Evolutionary conservation across 441 rosid genomes (phyloP).

Genomic region (Bruguiera hainesii): DNA sequence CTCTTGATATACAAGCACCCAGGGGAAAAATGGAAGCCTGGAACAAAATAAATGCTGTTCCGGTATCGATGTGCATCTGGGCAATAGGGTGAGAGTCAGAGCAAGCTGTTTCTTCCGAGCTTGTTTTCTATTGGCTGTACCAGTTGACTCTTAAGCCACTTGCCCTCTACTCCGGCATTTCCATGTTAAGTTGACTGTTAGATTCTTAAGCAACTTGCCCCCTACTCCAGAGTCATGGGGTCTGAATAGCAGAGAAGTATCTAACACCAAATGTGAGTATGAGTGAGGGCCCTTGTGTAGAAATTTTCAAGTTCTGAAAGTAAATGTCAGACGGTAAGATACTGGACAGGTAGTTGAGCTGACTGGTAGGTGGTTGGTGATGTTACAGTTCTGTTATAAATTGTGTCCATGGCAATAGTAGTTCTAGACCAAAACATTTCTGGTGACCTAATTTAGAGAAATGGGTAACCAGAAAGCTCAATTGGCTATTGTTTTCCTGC

Average conservation of each 20-base stretch:
- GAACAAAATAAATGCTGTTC: too few species aligned
- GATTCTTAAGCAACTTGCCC: conserved; percentile 7
- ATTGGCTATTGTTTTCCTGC: conserved; percentile 22
- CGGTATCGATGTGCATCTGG: too few species aligned
- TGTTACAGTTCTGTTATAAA: conserved; percentile 14
- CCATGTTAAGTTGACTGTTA: conserved; percentile 30
- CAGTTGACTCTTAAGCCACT: too few species aligned
- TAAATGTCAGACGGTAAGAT: too few species aligned
- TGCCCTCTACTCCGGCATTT: background rate
- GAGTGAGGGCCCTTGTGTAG: too few species aligned
- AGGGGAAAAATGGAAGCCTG: too few species aligned
- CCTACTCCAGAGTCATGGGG: conserved; percentile 20
- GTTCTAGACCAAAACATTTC: background rate
- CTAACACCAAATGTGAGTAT: conserved; percentile 11
- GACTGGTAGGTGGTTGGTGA: conserved; percentile 44
- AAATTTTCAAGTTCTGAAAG: too few species aligned
- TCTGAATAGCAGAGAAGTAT: conserved; percentile 25
- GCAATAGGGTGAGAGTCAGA: too few species aligned
- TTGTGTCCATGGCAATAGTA: conserved; percentile 11
- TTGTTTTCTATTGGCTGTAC: too few species aligned
- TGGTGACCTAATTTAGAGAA: conserved; percentile 11
- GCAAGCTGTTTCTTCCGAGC: too few species aligned
- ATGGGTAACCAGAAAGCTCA: conserved; percentile 31
- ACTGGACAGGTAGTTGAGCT: conserved; percentile 6
- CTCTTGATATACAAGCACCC: too few species aligned